Percentiles rank a stretch among this genome's conserved stretches.
Conservation (phyloP, 1,139 yeast genomes). For the Sugiyamaella xylanicola region DNA sequence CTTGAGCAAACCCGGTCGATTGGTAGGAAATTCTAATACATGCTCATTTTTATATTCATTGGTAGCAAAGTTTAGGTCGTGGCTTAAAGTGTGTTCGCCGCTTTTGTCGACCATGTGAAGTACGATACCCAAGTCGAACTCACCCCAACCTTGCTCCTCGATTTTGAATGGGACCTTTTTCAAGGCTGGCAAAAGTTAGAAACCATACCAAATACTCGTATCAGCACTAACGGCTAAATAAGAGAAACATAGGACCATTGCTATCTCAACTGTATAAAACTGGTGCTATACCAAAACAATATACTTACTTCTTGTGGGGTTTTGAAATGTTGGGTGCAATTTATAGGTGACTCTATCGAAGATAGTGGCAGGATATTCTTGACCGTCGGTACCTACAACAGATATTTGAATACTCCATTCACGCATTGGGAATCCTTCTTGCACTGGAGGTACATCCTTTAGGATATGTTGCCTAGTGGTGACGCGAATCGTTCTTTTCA, state of each 20-base stretch:
- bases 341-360: conserved; percentile 92
- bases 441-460: conserved; percentile 82
- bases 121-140: conserved; percentile 83
- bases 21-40: conserved; percentile 71
- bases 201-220: too few relatives aligned
- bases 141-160: conserved; percentile 99
- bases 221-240: too few relatives aligned
- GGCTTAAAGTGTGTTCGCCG: conserved; percentile 83
- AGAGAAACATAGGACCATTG: too few relatives aligned
- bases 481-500: conserved; percentile 84
- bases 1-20: conserved; percentile 70
- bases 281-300: too few relatives aligned
- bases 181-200: too few relatives aligned
- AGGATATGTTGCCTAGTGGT: conserved; percentile 84
- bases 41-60: conserved; percentile 80
- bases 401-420: conserved; percentile 83
- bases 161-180: conserved; percentile 87
- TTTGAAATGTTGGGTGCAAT: conserved; percentile 91
- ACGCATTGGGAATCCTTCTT: conserved; percentile 93
- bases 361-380: conserved; percentile 81
- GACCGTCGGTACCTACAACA: conserved; percentile 76
- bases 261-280: too few relatives aligned
- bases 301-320: conserved; percentile 64
- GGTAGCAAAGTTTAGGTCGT: conserved; percentile 83
- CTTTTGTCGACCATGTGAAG: conserved; percentile 79